Evolutionary conservation across 2,329 filamentous ascomycete species (phyloP).

Genomic region (Diplodia mutila): DNA sequence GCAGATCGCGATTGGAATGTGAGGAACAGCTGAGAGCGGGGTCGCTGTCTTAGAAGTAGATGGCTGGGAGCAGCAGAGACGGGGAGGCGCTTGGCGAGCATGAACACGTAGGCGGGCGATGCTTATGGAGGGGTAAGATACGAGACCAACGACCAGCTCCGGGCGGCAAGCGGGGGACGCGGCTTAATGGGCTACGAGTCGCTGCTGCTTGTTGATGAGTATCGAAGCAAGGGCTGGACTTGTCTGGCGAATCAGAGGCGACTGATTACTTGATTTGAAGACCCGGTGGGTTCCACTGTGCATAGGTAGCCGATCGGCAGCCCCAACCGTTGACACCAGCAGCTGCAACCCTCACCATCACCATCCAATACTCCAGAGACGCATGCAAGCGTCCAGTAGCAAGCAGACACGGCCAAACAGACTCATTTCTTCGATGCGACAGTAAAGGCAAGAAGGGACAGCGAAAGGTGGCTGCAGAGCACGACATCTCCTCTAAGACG

Average conservation of each 20-base stretch:
- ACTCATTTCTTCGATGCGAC: too few relatives aligned
- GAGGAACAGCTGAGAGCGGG: neutral
- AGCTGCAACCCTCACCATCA: too few relatives aligned
- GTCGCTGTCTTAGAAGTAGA: slow-evolving; percentile 18
- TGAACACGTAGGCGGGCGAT: slow-evolving; percentile 21
- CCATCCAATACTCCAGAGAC: too few relatives aligned
- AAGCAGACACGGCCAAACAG: too few relatives aligned
- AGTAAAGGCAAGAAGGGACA: too few relatives aligned
- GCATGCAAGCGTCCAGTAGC: too few relatives aligned
- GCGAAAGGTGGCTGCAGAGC: too few relatives aligned
- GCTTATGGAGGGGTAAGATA: slow-evolving; percentile 19
- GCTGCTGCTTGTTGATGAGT: slow-evolving; percentile 15
- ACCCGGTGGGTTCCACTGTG: neutral
- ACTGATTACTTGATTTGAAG: slow-evolving; percentile 22
- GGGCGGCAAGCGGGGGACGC: slow-evolving; percentile 9
- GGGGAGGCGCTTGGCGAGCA: slow-evolving; percentile 16
- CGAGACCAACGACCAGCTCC: slow-evolving; percentile 8
- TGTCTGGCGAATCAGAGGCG: slow-evolving; percentile 19
- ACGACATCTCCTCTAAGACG: too few relatives aligned
- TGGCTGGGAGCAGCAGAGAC: slow-evolving; percentile 5
- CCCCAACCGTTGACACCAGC: too few relatives aligned
- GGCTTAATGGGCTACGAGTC: slow-evolving; percentile 10
- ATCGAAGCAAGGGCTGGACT: slow-evolving; percentile 2
- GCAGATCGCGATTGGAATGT: slow-evolving; percentile 3
- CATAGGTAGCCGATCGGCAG: too few relatives aligned